Percentiles rank a stretch among this genome's conserved stretches.
These are phyloP conservation scores for Termitomyces sp. DNA, from an alignment of 768 basidiomycete genomes.

Conservation along the genomic window DNA sequence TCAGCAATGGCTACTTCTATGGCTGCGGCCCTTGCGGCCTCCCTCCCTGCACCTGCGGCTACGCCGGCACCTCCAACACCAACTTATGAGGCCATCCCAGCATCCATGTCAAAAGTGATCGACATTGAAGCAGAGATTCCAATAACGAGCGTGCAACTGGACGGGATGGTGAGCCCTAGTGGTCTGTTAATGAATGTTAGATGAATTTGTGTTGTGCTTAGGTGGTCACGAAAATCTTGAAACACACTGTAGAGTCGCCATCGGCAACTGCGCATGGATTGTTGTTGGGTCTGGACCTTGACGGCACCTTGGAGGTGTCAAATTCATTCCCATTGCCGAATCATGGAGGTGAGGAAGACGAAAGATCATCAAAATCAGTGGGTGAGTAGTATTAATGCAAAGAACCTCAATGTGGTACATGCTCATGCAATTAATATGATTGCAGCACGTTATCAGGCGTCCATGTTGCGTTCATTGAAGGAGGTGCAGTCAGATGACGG, in stretches of 20 bases:
- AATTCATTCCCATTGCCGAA: slow-evolving; percentile 85
- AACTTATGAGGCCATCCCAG: slow-evolving; percentile 81
- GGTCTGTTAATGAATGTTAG: not conserved
- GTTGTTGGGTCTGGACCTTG: slow-evolving; percentile 86
- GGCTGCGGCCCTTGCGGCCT: slow-evolving; percentile 89
- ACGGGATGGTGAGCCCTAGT: slow-evolving; percentile 67
- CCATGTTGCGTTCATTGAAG: slow-evolving; percentile 83
- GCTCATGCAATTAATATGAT: slow-evolving; percentile 4
- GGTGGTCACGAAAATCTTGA: slow-evolving; percentile 92
- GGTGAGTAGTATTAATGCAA: slow-evolving; percentile 38
- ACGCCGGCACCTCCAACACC: slow-evolving; percentile 58
- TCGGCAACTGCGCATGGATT: slow-evolving; percentile 77
- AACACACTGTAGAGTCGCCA: slow-evolving; percentile 79
- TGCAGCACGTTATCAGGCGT: slow-evolving; percentile 72
- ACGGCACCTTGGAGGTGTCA: slow-evolving; percentile 85
- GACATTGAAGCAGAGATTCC: slow-evolving; percentile 91
- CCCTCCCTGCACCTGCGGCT: slow-evolving; percentile 60
- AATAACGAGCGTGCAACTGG: slow-evolving; percentile 73
- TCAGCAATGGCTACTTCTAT: slow-evolving; percentile 69
- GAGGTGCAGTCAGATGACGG: slow-evolving; percentile 91
- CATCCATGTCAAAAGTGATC: slow-evolving; percentile 88
- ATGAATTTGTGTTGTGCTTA: slow-evolving; percentile 22
- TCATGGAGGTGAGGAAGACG: slow-evolving; percentile 70
- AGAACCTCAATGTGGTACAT: not conserved
- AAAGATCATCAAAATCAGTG: slow-evolving; percentile 70